Evolutionary conservation across 2,329 filamentous ascomycete species (phyloP).

Genomic region (Cladosporium sp.): DNA sequence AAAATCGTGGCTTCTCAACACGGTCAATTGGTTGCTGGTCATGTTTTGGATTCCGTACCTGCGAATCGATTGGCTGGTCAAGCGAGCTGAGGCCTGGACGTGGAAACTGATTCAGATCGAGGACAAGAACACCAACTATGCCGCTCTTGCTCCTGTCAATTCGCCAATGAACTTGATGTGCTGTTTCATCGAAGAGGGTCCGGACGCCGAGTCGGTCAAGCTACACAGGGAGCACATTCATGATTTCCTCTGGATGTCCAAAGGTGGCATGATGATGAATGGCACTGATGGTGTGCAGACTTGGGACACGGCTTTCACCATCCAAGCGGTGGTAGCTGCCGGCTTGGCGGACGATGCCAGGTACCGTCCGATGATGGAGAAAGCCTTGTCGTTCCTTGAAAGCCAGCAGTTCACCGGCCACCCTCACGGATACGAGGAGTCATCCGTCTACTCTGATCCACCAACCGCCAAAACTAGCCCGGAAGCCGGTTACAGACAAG

Average conservation of each 20-base stretch:
- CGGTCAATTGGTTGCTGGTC: conserved; percentile 74
- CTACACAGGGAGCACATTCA: conserved; percentile 78
- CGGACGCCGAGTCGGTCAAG: conserved; percentile 67
- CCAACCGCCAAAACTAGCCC: conserved; percentile 33
- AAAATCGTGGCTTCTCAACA: conserved; percentile 79
- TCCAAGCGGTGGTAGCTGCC: conserved; percentile 78
- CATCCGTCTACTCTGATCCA: conserved; percentile 42
- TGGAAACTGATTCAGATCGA: conserved; percentile 86
- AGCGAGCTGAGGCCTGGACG: conserved; percentile 75
- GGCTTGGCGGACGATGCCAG: conserved; percentile 74
- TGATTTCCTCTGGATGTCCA: conserved; percentile 88
- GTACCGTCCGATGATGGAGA: conserved; percentile 80
- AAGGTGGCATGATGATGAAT: conserved; percentile 90
- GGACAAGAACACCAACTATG: conserved; percentile 87
- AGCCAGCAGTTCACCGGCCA: conserved; percentile 88
- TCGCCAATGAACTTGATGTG: conserved; percentile 85
- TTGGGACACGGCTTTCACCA: conserved; percentile 92
- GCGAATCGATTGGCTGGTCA: conserved; percentile 63
- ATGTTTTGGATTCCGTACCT: conserved; percentile 80
- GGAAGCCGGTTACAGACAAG: conserved; percentile 69
- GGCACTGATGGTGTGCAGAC: conserved; percentile 97
- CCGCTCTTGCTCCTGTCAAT: conserved; percentile 85
- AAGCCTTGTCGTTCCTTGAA: conserved; percentile 82
- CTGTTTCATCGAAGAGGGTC: conserved; percentile 83
- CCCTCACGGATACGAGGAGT: conserved; percentile 71